phyloP scores from a whole-genome alignment of 2,329 filamentous ascomycete genomes.

The Neodidymelliopsis sp. region DNA sequence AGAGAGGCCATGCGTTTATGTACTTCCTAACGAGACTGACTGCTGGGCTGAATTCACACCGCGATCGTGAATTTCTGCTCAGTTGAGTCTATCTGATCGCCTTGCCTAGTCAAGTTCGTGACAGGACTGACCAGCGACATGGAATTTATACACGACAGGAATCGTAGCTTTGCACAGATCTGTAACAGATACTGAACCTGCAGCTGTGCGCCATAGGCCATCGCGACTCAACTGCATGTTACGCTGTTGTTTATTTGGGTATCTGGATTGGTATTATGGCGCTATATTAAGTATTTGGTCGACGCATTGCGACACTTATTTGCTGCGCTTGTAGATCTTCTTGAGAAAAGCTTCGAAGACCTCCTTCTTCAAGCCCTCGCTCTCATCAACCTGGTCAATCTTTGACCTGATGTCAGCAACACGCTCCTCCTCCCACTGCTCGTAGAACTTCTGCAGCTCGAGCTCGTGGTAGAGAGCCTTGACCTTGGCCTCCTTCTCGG shows the following conservation, averaged over 20 bases:
- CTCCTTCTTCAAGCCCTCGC: constrained; percentile 84
- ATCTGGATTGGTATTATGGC: not conserved
- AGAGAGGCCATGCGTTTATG: too few species aligned
- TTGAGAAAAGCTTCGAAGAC: constrained; percentile 88
- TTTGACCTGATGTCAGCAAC: constrained; percentile 78
- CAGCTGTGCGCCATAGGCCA: too few species aligned
- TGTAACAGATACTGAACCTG: too few species aligned
- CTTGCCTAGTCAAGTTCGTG: too few species aligned
- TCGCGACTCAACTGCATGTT: too few species aligned
- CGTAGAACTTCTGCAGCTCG: constrained; percentile 81
- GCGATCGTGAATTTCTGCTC: too few species aligned
- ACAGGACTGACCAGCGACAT: too few species aligned
- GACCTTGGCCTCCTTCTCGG: constrained; percentile 79
- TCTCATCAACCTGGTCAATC: constrained; percentile 85
- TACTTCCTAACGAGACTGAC: too few species aligned
- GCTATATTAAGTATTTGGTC: not conserved
- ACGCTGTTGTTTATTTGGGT: constrained; percentile 8
- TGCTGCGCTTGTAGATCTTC: constrained; percentile 99
- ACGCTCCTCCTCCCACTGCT: constrained; percentile 86
- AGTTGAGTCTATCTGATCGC: too few species aligned
- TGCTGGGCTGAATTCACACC: too few species aligned
- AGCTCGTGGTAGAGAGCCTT: constrained; percentile 91
- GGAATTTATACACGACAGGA: too few species aligned
- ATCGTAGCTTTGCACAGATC: too few species aligned
- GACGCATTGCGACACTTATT: constrained; percentile 63